These are phyloP conservation scores for Sphaceloma murrayae DNA, from an alignment of 2,329 filamentous ascomycete species.

Conservation along the genomic window DNA sequence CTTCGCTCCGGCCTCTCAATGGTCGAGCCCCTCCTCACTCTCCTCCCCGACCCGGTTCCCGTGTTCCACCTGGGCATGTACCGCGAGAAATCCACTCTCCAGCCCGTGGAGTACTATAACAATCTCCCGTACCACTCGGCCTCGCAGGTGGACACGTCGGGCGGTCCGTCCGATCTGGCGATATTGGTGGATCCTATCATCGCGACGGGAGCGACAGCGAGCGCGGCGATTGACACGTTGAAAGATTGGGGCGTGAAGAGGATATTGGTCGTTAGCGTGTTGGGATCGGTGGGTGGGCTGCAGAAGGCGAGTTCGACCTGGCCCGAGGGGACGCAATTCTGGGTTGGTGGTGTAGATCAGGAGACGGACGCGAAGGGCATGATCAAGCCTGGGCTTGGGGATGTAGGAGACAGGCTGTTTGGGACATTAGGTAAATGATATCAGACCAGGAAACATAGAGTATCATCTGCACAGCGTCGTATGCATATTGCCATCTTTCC, in stretches of 20 bases:
- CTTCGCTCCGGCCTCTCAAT: slow-evolving; percentile 86
- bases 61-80: slow-evolving; percentile 93
- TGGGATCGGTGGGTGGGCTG: slow-evolving; percentile 66
- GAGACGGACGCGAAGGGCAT: slow-evolving; percentile 70
- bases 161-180: slow-evolving; percentile 50
- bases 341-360: slow-evolving; percentile 70
- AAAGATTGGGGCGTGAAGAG: slow-evolving; percentile 83
- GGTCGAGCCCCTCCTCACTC: slow-evolving; percentile 46
- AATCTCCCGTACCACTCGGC: slow-evolving; percentile 70
- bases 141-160: slow-evolving; percentile 26
- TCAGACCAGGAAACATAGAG: no score
- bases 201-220: slow-evolving; percentile 82
- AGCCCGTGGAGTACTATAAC: slow-evolving; percentile 96
- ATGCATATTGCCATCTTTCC: background rate
- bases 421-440: slow-evolving; percentile 78
- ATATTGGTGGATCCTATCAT: slow-evolving; percentile 88
- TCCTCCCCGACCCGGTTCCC: slow-evolving; percentile 70
- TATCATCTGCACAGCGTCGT: no score
- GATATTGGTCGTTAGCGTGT: slow-evolving; percentile 65
- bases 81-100: slow-evolving; percentile 76
- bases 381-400: slow-evolving; percentile 82
- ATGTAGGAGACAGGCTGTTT: slow-evolving; percentile 84
- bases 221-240: slow-evolving; percentile 80
- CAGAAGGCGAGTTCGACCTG: slow-evolving; percentile 63
- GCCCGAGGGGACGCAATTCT: slow-evolving; percentile 68